Percentiles rank a stretch among this genome's conserved stretches.
These are phyloP conservation scores for Penicillium atrosanguineum DNA, from an alignment of 495 filamentous ascomycete species.

Conservation along the genomic window DNA sequence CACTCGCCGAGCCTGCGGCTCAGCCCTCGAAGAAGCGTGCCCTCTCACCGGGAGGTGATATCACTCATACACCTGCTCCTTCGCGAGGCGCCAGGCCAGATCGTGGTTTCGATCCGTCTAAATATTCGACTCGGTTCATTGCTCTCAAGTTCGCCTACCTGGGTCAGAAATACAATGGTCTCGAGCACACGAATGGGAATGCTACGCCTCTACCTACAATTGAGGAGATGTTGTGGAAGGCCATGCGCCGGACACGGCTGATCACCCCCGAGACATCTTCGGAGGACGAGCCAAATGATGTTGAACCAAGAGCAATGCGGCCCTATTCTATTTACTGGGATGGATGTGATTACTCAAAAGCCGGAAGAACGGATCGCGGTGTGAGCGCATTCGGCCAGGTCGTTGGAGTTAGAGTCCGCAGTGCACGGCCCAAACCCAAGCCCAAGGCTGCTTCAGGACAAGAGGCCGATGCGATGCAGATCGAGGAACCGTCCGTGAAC, in stretches of 20 bases:
- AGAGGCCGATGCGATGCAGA: conserved; percentile 12
- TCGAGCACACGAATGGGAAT: conserved; percentile 73
- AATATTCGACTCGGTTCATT: conserved; percentile 78
- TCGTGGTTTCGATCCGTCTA: conserved; percentile 68
- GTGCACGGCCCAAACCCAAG: conserved; percentile 57
- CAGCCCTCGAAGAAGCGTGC: conserved; percentile 21
- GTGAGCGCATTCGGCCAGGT: conserved; percentile 98
- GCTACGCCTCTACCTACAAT: conserved; percentile 70
- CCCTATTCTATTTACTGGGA: conserved; percentile 65
- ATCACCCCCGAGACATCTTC: conserved; percentile 64
- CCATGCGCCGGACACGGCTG: conserved; percentile 71
- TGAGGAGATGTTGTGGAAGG: conserved; percentile 90
- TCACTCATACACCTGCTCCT: conserved; percentile 22
- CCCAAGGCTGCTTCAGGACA: conserved; percentile 13
- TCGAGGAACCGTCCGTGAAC: conserved; percentile 29
- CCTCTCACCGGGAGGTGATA: conserved; percentile 23
- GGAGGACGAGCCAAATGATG: conserved; percentile 29
- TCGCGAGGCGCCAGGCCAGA: conserved; percentile 32
- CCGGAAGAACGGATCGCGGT: conserved; percentile 86
- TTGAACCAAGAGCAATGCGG: conserved; percentile 24
- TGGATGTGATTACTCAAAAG: conserved; percentile 86
- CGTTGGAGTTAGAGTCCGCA: conserved; percentile 76
- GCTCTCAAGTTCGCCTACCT: conserved; percentile 94
- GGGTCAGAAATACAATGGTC: conserved; percentile 85
- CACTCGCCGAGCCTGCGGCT: conserved; percentile 4